A percentile compares a stretch with the other conserved stretches of the same genome.
These are phyloP conservation scores for Penicillium sumatraense DNA, from an alignment of 2,329 filamentous ascomycete genomes.

Conservation along the genomic window DNA sequence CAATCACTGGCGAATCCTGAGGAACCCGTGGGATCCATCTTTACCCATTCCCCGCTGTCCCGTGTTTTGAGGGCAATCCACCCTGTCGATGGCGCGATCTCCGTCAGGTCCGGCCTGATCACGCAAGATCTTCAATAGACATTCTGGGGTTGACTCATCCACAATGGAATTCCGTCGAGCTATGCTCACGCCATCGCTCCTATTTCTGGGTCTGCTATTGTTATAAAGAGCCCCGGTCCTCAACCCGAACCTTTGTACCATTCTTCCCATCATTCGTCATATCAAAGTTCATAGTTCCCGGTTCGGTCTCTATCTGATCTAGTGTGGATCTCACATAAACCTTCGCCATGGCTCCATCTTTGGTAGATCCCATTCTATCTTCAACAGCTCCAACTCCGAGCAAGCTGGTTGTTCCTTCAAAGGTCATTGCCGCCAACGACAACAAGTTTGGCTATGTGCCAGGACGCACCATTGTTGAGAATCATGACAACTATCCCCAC, in stretches of 20 bases:
- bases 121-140: conserved; percentile 20
- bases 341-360: conserved; percentile 36
- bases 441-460: conserved; percentile 52
- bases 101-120: conserved; percentile 22
- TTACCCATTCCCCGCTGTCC: neutral
- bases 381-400: conserved; percentile 12
- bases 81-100: conserved; percentile 36
- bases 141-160: conserved; percentile 25
- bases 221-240: conserved; percentile 12
- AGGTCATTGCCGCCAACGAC: conserved; percentile 17
- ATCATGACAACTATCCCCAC: conserved; percentile 56
- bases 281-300: neutral
- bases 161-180: conserved; percentile 6
- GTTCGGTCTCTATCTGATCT: conserved; percentile 1
- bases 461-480: conserved; percentile 51
- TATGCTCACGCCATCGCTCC: conserved; percentile 1
- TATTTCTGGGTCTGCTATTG: neutral
- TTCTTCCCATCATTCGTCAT: neutral
- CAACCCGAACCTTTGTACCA: conserved; percentile 1
- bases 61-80: conserved; percentile 29
- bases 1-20: conserved; percentile 12
- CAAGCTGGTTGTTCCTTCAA: conserved; percentile 23
- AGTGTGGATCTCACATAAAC: conserved; percentile 1
- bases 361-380: conserved; percentile 30
- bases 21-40: neutral